phyloP scores from a whole-genome alignment of 306 rosid species.

The Inga leiocalycina region DNA sequence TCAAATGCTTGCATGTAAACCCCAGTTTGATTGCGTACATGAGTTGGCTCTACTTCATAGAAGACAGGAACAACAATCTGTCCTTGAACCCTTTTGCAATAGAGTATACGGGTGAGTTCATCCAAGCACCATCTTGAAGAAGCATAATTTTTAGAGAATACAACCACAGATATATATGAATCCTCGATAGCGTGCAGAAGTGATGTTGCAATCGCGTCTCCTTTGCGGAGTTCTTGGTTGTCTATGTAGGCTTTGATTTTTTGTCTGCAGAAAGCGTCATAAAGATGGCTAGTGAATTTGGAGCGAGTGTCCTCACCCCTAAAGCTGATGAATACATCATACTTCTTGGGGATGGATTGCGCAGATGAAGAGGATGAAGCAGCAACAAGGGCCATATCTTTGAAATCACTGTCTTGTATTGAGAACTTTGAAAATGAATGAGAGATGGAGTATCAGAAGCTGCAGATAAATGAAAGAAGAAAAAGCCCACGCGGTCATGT shows the following conservation, averaged over 20 bases:
- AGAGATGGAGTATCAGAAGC: too few species aligned
- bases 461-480: background rate
- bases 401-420: background rate
- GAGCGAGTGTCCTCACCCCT: background rate
- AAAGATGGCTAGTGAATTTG: background rate
- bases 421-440: background rate
- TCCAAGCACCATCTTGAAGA: slow-evolving; percentile 1
- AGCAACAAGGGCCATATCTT: background rate
- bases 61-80: background rate
- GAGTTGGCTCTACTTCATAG: background rate
- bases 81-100: background rate
- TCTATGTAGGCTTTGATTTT: background rate
- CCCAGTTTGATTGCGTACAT: slow-evolving; percentile 2
- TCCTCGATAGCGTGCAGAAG: background rate
- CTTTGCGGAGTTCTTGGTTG: background rate
- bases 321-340: background rate
- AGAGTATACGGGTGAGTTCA: background rate
- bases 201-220: background rate
- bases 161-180: background rate
- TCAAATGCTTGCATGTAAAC: background rate
- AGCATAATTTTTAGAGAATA: background rate
- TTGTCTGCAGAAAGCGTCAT: background rate
- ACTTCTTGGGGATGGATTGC: background rate
- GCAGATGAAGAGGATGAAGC: background rate
- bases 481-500: too few species aligned